Percentiles rank a stretch among this genome's conserved stretches.
These are phyloP conservation scores for Aspergillus sclerotialis DNA, from an alignment of 2,329 filamentous ascomycete genomes.

Conservation along the genomic window DNA sequence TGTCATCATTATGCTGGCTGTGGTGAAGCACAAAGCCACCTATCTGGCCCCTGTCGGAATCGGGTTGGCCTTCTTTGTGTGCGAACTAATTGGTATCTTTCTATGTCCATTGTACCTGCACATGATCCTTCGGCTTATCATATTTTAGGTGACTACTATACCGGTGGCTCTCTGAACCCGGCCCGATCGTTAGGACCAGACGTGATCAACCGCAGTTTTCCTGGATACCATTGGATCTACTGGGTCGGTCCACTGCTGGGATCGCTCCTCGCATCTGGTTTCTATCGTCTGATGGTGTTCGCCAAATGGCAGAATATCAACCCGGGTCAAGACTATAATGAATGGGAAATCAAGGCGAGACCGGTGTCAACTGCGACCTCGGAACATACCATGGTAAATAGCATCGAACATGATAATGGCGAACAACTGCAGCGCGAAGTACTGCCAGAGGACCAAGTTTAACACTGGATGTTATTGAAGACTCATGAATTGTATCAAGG, in stretches of 20 bases:
- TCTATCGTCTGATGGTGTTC: constrained; percentile 43
- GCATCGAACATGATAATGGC: no score
- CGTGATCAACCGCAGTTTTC: constrained; percentile 39
- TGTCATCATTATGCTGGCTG: constrained; percentile 62
- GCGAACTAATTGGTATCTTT: constrained; percentile 42
- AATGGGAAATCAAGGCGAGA: constrained; percentile 22
- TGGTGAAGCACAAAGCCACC: constrained; percentile 67
- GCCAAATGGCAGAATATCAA: constrained; percentile 39
- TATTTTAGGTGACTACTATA: constrained; percentile 43
- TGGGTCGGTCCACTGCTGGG: constrained; percentile 43
- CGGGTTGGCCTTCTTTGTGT: constrained; percentile 62
- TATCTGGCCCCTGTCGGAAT: constrained; percentile 66
- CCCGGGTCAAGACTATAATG: constrained; percentile 51
- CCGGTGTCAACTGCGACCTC: no score
- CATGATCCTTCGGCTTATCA: no score
- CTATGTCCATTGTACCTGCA: no score
- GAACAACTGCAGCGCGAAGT: no score
- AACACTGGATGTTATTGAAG: no score
- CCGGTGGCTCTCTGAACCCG: constrained; percentile 43
- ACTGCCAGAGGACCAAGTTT: no score
- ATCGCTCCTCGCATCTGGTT: constrained; percentile 41
- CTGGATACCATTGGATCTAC: constrained; percentile 46
- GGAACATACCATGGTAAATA: no score
- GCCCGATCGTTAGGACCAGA: constrained; percentile 43
- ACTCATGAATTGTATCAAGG: no score